A percentile compares a stretch with the other conserved stretches of the same genome.
phyloP scores from a whole-genome alignment of 768 basidiomycete species.

The Crucibulum laeve region DNA sequence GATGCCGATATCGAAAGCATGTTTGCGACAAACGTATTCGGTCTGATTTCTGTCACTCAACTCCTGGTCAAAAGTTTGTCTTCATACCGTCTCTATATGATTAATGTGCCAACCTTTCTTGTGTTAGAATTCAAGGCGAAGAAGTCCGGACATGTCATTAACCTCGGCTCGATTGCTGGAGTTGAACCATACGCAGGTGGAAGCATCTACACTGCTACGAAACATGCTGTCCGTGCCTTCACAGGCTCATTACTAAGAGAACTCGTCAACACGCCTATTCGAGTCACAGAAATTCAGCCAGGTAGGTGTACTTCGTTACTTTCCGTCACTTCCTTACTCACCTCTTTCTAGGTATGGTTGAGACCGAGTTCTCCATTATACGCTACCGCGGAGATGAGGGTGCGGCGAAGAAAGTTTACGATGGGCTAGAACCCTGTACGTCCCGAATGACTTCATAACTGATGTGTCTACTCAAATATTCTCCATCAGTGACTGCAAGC shows the following conservation, averaged over 20 bases:
- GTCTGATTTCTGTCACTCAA: slow-evolving; percentile 81
- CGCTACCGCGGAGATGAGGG: slow-evolving; percentile 82
- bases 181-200: slow-evolving; percentile 87
- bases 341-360: slow-evolving; percentile 27
- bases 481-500: slow-evolving; percentile 60
- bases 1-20: slow-evolving; percentile 78
- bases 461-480: slow-evolving; percentile 1
- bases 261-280: slow-evolving; percentile 87
- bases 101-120: background rate
- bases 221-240: slow-evolving; percentile 84
- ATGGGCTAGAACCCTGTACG: slow-evolving; percentile 83
- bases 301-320: slow-evolving; percentile 38
- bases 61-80: slow-evolving; percentile 52
- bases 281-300: slow-evolving; percentile 93
- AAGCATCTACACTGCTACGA: slow-evolving; percentile 90
- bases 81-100: background rate
- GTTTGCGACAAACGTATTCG: slow-evolving; percentile 80
- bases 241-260: slow-evolving; percentile 78
- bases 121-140: slow-evolving; percentile 71
- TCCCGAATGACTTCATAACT: slow-evolving; percentile 5
- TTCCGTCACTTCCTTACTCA: slow-evolving; percentile 9
- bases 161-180: slow-evolving; percentile 91
- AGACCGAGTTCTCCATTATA: slow-evolving; percentile 84
- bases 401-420: slow-evolving; percentile 87
- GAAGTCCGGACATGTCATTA: slow-evolving; percentile 86